These are phyloP conservation scores for Austropuccinia psidii DNA, from an alignment of 1,284 basidiomycete genomes.

Conservation along the genomic window DNA sequence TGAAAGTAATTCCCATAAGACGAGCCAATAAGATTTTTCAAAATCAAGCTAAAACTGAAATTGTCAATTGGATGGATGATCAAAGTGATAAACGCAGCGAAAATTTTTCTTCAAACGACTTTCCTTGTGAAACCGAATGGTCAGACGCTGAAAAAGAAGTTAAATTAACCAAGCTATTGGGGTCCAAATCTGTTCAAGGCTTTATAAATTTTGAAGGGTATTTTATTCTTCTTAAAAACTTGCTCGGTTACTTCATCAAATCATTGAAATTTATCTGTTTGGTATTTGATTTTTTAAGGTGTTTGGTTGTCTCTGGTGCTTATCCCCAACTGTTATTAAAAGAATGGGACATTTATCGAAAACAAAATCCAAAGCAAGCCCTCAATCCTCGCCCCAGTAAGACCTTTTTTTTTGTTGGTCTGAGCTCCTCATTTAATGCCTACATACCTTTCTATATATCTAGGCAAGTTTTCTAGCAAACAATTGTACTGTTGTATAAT, in stretches of 20 bases:
- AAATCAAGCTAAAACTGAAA: neutral
- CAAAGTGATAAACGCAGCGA: neutral
- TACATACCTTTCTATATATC: neutral
- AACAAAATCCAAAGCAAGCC: slow-evolving; percentile 15
- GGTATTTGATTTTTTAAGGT: neutral
- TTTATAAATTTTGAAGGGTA: slow-evolving; percentile 32
- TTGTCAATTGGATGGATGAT: neutral
- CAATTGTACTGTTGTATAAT: slow-evolving; percentile 32
- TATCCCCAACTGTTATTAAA: slow-evolving; percentile 18
- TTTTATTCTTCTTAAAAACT: too few species aligned
- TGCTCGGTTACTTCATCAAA: neutral
- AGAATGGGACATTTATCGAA: slow-evolving; percentile 22
- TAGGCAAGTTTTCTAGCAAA: slow-evolving; percentile 23
- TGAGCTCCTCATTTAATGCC: neutral
- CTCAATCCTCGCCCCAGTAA: slow-evolving; percentile 30
- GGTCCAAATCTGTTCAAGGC: slow-evolving; percentile 18
- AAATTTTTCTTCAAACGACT: neutral
- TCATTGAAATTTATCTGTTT: neutral
- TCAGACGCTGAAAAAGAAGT: slow-evolving; percentile 28
- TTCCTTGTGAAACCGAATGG: slow-evolving; percentile 30
- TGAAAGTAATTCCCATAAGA: slow-evolving; percentile 34
- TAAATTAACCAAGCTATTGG: slow-evolving; percentile 11
- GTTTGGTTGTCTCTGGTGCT: slow-evolving; percentile 20
- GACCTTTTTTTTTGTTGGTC: neutral
- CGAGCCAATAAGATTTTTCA: neutral